A percentile compares a stretch with the other conserved stretches of the same genome.
Evolutionary conservation across 1,284 basidiomycete genomes (phyloP).

Genomic region (Puccinia polysora): DNA sequence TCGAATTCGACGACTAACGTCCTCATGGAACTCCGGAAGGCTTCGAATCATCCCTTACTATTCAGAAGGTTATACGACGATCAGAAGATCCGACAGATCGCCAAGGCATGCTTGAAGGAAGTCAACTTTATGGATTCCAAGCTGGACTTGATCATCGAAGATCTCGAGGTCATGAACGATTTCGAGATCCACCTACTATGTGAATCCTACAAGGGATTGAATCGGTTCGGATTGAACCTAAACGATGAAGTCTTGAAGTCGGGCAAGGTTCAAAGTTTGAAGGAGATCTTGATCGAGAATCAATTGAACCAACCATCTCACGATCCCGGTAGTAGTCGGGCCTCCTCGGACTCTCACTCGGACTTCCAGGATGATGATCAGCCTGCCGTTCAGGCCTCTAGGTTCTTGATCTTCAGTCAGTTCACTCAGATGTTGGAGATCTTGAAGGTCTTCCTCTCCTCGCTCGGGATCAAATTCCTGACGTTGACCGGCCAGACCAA

Average conservation of each 20-base stretch:
- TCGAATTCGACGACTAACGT: conserved; percentile 64
- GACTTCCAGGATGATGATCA: neutral
- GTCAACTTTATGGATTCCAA: conserved; percentile 77
- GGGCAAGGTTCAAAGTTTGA: conserved; percentile 76
- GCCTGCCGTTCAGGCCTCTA: neutral
- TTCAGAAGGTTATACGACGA: conserved; percentile 82
- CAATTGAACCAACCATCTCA: too few relatives aligned
- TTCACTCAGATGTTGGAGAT: conserved; percentile 95
- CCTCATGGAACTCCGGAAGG: conserved; percentile 92
- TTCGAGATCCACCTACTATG: conserved; percentile 81
- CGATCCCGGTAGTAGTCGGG: too few relatives aligned
- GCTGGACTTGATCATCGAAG: conserved; percentile 63
- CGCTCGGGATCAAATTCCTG: conserved; percentile 71
- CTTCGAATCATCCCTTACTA: conserved; percentile 90
- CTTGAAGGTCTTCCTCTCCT: conserved; percentile 75
- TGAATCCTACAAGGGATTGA: conserved; percentile 73
- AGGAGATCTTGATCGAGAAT: conserved; percentile 73
- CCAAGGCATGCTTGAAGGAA: conserved; percentile 80
- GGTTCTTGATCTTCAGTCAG: conserved; percentile 54
- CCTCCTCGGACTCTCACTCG: conserved; percentile 1
- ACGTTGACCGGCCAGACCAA: conserved; percentile 91
- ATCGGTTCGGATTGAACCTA: conserved; percentile 70
- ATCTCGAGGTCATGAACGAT: conserved; percentile 77
- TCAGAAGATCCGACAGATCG: conserved; percentile 67
- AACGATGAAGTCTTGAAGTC: conserved; percentile 76